Base-by-base conservation (phyloP, 805 yeast genomes). In the Kodamaea hsintzibuensis region DNA sequence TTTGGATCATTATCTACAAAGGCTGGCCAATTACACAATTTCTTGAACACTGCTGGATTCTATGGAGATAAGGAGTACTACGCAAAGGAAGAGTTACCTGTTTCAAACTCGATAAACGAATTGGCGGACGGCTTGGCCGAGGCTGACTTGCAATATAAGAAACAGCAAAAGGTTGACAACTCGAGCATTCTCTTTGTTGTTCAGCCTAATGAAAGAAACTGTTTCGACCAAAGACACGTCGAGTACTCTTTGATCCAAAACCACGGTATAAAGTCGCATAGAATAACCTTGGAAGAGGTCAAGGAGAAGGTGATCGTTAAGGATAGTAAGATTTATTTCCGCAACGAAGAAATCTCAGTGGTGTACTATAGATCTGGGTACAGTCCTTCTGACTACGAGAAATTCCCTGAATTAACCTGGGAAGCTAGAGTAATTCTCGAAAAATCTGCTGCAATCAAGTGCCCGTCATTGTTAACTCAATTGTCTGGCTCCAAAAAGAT, bases 311-410 rank as follows among this genome's bases (percentile, higher is more conserved):
- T 86, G 1, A 68, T 66, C 9, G 63, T 82, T 13, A 71, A 73
- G 35, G 66, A 67, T 16, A 73, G 73, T n/a, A 80, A 83, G 52
- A 74, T 89, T 33, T 80, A 73, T 58, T 73, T 85, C 52, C 79
- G 72, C 48, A 82, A 80, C 58, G 83, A 81, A 46, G 96, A 91
- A 65, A 82, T 95, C 19, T 85, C 96, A 2, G 90, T 95, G 2
- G 96, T 92, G 3, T 95, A 95, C 69, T 95, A 83, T 66, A 82
- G 99, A 65, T 78, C 96, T 0, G 98, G 96, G 0, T 95, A 95
- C 70, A 82, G 88, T 0, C 98, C 98, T 5, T 64, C 72, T 4
- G 99, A 95, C 68, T 95, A 87, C 70, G 79, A 80, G 1, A 60
- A 76, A 38, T 55, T 69, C 49, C 72, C 74, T 1, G 85, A 83